A percentile compares a stretch with the other conserved stretches of the same genome.
phyloP scores from a whole-genome alignment of 2,329 filamentous ascomycete genomes.

The Aspergillus sp. region DNA sequence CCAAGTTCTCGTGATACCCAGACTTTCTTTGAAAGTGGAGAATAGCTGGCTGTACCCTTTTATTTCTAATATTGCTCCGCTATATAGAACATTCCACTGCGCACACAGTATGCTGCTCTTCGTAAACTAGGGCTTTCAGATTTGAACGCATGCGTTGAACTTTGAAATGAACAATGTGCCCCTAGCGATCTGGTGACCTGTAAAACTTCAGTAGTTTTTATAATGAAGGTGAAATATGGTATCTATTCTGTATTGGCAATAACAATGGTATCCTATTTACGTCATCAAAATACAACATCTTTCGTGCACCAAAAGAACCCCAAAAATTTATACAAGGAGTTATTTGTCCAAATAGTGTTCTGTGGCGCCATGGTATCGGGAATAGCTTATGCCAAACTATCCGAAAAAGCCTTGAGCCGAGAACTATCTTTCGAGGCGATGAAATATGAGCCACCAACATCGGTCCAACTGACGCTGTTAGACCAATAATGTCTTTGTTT shows the following conservation, averaged over 20 bases:
- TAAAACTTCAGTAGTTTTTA: background rate
- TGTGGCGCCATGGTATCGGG: background rate
- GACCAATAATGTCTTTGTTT: conserved; percentile 69
- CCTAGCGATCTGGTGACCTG: too few species aligned
- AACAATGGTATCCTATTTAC: conserved; percentile 9
- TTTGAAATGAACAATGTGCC: background rate
- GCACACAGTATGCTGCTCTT: background rate
- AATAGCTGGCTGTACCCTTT: background rate
- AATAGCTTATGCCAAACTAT: conserved; percentile 31
- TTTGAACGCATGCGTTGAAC: too few species aligned
- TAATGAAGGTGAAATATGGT: background rate
- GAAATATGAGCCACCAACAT: conserved; percentile 79
- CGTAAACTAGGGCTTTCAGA: too few species aligned
- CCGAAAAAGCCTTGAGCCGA: conserved; percentile 51
- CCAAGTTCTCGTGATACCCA: conserved; percentile 43
- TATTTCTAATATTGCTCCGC: background rate
- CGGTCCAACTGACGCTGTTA: conserved; percentile 83
- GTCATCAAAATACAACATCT: background rate
- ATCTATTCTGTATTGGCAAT: conserved; percentile 3
- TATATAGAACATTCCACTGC: background rate
- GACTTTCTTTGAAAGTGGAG: background rate
- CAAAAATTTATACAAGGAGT: conserved; percentile 3
- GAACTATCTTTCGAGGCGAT: conserved; percentile 75
- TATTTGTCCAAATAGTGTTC: background rate
- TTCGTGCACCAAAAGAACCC: background rate